These are phyloP conservation scores for Xylariaceae sp. DNA, from an alignment of 2,329 filamentous ascomycete genomes.

Conservation along the genomic window DNA sequence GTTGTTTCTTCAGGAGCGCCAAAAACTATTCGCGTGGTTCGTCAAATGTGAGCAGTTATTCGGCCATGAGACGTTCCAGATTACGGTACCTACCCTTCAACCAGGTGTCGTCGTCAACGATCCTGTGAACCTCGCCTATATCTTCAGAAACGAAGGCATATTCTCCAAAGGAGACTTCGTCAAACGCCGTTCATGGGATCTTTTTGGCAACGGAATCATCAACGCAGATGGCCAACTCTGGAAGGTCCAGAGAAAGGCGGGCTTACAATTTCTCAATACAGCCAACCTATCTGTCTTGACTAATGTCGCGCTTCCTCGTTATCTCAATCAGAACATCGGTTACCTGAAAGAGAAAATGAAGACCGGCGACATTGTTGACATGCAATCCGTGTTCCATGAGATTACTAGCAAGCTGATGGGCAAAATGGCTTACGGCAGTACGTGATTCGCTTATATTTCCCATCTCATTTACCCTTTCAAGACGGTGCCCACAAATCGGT, in stretches of 20 bases:
- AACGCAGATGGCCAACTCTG: conserved; percentile 62
- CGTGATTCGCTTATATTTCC: neutral
- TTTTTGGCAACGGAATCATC: conserved; percentile 64
- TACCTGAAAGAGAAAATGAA: conserved; percentile 33
- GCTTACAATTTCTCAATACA: conserved; percentile 54
- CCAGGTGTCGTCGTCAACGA: conserved; percentile 61
- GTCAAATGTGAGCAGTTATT: conserved; percentile 52
- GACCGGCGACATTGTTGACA: conserved; percentile 40
- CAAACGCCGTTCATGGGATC: conserved; percentile 54
- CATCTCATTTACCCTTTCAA: neutral
- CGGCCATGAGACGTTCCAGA: conserved; percentile 58
- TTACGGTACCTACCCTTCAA: conserved; percentile 59
- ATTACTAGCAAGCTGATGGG: conserved; percentile 64
- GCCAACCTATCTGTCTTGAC: conserved; percentile 55
- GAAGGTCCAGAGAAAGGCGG: conserved; percentile 60
- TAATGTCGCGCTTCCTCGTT: conserved; percentile 52
- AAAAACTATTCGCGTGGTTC: conserved; percentile 61
- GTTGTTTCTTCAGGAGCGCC: conserved; percentile 55
- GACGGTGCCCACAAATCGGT: neutral
- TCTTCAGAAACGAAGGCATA: conserved; percentile 56
- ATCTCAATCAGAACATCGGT: conserved; percentile 42
- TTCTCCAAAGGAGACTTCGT: conserved; percentile 63
- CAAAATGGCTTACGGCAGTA: conserved; percentile 61
- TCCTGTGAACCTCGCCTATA: conserved; percentile 58
- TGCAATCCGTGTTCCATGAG: conserved; percentile 59